Evolutionary conservation across 1,284 basidiomycete species (phyloP), one percentile per base, ranked within the genome.

Genomic region (Sporisorium exsertum): DNA sequence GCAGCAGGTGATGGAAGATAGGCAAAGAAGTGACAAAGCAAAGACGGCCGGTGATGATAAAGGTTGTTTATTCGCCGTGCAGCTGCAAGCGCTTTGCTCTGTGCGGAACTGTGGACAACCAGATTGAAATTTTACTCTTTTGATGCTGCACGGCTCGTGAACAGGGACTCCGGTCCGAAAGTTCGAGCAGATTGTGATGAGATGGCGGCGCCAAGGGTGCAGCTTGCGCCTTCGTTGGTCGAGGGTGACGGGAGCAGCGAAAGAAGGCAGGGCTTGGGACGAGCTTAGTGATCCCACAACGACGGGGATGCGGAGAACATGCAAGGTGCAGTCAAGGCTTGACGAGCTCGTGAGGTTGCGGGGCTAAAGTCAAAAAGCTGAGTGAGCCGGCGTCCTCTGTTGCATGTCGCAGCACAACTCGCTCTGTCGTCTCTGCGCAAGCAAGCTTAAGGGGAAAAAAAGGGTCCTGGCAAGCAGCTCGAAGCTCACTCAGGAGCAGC

Each of bases 31-130:
- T 13, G 45, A 47, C 26, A 16, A 47, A 47, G 13, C 24, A n/a
- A n/a, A 6, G 5, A 47, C 3, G 45, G 45, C 20, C 45, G 45
- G 15, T 47, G 22, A 47, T 26, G 45, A 27, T 47, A 27, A n/a
- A 32, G 47, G 26, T 50, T 27, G 47, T 27, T 47, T 27, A 26
- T 47, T 47, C 26, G 46, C 46, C n/a, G n/a, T n/a, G n/a, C n/a
- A n/a, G n/a, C n/a, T n/a, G n/a, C n/a, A n/a, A 9, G 18, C n/a
- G n/a, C 8, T 35, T 35, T 15, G 10, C 43, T 9, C 20, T 29
- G 40, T 16, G 26, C 26, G 4, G 16, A 13, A 7, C 12, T 47
- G 46, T 26, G 46, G 46, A 47, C 26, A 47, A 29, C 26, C 26
- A 47, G n/a, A n/a, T 43, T 8, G 20, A n/a, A 43, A 47, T 47